phyloP scores from a whole-genome alignment of 306 rosid genomes.

The Delonix regia region DNA sequence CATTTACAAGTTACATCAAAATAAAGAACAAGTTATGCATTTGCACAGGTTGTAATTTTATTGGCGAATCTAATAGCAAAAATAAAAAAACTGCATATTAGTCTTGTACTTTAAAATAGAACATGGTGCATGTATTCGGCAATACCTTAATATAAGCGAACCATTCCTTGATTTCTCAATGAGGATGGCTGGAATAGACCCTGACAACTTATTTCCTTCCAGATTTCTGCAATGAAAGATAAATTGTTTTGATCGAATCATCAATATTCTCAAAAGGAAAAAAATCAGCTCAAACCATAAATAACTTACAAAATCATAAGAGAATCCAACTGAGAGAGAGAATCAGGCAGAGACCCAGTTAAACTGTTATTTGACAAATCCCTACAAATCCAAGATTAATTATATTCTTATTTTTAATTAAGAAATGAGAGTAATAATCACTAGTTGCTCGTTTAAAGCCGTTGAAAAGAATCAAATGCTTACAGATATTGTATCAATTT shows the following conservation, averaged over 20 bases:
- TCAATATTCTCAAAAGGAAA: not conserved
- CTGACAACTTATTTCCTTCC: not conserved
- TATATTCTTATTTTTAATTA: too few relatives aligned
- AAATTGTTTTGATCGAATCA: not conserved
- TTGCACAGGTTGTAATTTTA: not conserved
- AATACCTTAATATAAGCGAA: not conserved
- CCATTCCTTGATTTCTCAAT: conserved; percentile 6
- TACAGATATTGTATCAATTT: conserved; percentile 34
- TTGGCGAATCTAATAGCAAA: too few relatives aligned
- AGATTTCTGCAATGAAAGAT: not conserved
- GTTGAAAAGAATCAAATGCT: not conserved
- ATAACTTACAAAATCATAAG: not conserved
- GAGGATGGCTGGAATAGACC: not conserved
- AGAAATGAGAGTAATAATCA: not conserved
- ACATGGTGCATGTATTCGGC: not conserved
- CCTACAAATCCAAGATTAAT: not conserved
- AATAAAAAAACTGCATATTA: too few relatives aligned
- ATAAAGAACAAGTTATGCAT: not conserved
- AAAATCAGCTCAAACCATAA: not conserved
- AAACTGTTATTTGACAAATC: not conserved
- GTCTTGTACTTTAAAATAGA: not conserved
- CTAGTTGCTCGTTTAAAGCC: not conserved
- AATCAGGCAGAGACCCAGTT: not conserved
- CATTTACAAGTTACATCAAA: not conserved
- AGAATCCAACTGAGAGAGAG: not conserved